Conservation (phyloP, 441 rosid genomes). For the Erodium chrysanthum region DNA sequence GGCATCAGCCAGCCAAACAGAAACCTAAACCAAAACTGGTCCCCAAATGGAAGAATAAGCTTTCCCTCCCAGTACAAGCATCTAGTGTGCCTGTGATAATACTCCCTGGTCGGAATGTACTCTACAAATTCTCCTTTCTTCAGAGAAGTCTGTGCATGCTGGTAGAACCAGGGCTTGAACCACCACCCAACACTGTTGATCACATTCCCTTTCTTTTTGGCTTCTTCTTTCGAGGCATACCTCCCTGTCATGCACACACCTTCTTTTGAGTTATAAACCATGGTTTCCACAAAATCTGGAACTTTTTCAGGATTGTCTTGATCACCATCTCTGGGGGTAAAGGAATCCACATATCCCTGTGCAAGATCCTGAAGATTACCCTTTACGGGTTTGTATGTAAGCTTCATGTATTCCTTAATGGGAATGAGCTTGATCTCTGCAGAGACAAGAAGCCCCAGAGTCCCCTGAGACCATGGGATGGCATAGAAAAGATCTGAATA, state of each 20-base stretch:
- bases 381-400: constrained; percentile 76
- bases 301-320: constrained; percentile 62
- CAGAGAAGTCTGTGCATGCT: constrained; percentile 67
- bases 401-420: constrained; percentile 78
- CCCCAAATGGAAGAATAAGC: constrained; percentile 91
- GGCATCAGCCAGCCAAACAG: constrained; percentile 98
- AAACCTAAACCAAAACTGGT: constrained; percentile 91
- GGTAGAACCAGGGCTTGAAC: constrained; percentile 98
- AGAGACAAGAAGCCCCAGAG: constrained; percentile 81
- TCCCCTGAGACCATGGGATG: constrained; percentile 98
- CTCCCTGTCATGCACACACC: constrained; percentile 94
- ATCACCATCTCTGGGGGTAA: constrained; percentile 80
- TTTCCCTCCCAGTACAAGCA: constrained; percentile 99
- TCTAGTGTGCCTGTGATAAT: constrained; percentile 94
- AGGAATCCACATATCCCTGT: constrained; percentile 75
- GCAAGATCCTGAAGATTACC: constrained; percentile 62
- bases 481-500: constrained; percentile 82
- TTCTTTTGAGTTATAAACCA: constrained; percentile 59
- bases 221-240: constrained; percentile 86
- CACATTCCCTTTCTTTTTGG: constrained; percentile 75
- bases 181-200: constrained; percentile 92
- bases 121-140: constrained; percentile 86
- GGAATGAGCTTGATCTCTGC: constrained; percentile 87
- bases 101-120: constrained; percentile 87
- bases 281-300: constrained; percentile 90